These are phyloP conservation scores for Chaetomium globosum DNA, from an alignment of 2,329 filamentous ascomycete genomes.

Conservation along the genomic window DNA sequence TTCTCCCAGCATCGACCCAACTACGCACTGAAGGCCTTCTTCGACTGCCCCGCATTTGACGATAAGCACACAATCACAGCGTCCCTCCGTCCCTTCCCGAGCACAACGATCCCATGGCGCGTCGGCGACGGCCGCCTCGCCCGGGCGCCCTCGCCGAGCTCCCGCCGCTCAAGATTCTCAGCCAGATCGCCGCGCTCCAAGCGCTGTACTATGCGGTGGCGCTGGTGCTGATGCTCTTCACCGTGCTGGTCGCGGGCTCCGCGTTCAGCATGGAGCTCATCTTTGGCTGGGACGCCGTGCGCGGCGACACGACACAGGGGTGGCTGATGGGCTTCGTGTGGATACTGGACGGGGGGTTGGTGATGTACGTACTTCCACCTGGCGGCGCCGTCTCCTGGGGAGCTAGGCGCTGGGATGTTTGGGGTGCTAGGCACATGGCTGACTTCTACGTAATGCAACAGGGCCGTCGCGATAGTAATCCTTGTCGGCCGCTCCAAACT, in stretches of 20 bases:
- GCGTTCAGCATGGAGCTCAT: conserved; percentile 57
- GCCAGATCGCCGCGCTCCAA: conserved; percentile 62
- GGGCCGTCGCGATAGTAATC: conserved; percentile 79
- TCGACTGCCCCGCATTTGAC: not conserved
- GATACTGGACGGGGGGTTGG: conserved; percentile 58
- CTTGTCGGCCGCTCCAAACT: conserved; percentile 89
- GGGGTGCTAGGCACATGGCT: not conserved
- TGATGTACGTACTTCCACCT: conserved; percentile 47
- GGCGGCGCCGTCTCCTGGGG: not conserved
- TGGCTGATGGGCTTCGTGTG: conserved; percentile 63
- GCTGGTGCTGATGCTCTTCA: conserved; percentile 48
- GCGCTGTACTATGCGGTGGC: conserved; percentile 48
- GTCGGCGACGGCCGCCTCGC: conserved; percentile 60
- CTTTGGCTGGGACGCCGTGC: conserved; percentile 60
- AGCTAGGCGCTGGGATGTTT: not conserved
- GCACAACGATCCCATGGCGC: conserved; percentile 48
- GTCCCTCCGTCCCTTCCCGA: not conserved
- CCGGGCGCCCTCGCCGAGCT: conserved; percentile 63
- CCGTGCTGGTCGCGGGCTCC: conserved; percentile 59
- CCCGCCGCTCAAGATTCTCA: conserved; percentile 61
- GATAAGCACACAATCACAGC: too few relatives aligned
- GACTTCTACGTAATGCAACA: conserved; percentile 44
- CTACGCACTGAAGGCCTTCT: not conserved
- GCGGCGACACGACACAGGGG: conserved; percentile 64
- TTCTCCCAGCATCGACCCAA: not conserved